phyloP scores from a whole-genome alignment of 805 yeast species.

The Cephaloascus fragrans region DNA sequence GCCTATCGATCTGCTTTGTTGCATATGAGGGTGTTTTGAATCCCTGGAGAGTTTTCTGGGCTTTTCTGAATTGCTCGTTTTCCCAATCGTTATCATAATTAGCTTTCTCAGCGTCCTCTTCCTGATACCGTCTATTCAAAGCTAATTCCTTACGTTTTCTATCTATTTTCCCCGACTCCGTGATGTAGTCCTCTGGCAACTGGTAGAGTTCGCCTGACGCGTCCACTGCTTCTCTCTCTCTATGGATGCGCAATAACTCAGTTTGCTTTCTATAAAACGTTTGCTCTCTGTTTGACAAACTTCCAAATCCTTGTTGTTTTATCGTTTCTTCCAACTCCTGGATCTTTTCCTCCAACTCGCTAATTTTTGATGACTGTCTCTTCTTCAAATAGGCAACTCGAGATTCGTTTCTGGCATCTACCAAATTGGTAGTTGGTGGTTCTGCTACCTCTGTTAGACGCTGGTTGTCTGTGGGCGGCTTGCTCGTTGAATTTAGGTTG shows the following conservation, averaged over 20 bases:
- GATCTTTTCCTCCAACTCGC: conserved; percentile 36
- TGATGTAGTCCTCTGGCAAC: conserved; percentile 50
- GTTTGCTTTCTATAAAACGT: conserved; percentile 42
- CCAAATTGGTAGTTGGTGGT: background rate
- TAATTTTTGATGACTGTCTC: conserved; percentile 37
- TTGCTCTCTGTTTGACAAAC: conserved; percentile 36
- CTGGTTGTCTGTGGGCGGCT: background rate
- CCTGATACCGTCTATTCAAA: conserved; percentile 25
- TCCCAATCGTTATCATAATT: conserved; percentile 35
- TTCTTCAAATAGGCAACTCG: conserved; percentile 37
- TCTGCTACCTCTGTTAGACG: background rate
- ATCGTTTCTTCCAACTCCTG: conserved; percentile 39
- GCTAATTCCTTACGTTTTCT: conserved; percentile 42
- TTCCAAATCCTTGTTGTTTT: conserved; percentile 42
- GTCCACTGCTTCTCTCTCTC: conserved; percentile 25
- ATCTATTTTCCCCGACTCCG: conserved; percentile 42
- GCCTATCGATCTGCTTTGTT: background rate
- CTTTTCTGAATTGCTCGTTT: conserved; percentile 34
- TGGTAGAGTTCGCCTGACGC: conserved; percentile 30
- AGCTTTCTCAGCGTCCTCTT: conserved; percentile 9
- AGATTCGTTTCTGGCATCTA: conserved; percentile 8
- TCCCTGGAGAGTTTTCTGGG: conserved; percentile 14
- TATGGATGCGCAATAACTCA: conserved; percentile 33
- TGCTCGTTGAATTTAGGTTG: background rate
- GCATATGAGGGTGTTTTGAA: background rate